Evolutionary conservation across 2,329 filamentous ascomycete genomes (phyloP), one percentile per base, ranked within the genome.

Genomic region (Aspergillus udagawae): DNA sequence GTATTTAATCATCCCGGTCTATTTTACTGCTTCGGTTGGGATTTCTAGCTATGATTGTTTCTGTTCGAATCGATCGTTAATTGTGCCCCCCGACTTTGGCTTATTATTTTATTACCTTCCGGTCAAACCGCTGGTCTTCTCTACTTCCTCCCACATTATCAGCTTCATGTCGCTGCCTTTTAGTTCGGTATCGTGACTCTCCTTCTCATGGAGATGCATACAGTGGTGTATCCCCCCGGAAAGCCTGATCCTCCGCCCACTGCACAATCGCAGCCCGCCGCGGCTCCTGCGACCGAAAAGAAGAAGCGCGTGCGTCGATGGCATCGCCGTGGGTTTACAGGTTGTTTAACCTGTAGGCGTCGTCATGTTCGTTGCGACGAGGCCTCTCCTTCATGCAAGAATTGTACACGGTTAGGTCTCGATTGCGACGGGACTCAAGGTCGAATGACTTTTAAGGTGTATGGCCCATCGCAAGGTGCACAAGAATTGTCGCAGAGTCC

Each of bases 261-360:
- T 47, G 49, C 61, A 50, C 59, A 59, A 50, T 42, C 55, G 32
- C 58, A 56, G 20, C 29, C 54, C 25, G 27, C 54, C 14, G 23
- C 55, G n/a, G 20, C 59, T 45, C 48, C 60, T 29, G 57, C 55
- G 49, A 60, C 64, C 51, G 61, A 67, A 49, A 64, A 65, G 17
- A 64, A 66, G 48, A 73, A 72, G 57, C 70, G 71, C 54, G 68
- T 72, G 49, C 71, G 71, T 27, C 65, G 70, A 64, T 76, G 74
- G 74, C 74, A 76, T 61, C 73, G 75, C 49, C 72, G 74, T 32
- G 73, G 73, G 8, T 76, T 76, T 53, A 76, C 74, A 1, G 74
- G 74, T 9, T 77, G 74, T 55, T 71, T 71, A 35, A 75, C 73
- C 54, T 77, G 74, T 59, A 72, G 73, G 50, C 68, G 72, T 35